A percentile compares a stretch with the other conserved stretches of the same genome.
These are phyloP conservation scores for Hypsizygus ulmarius DNA, from an alignment of 1,284 basidiomycete genomes.

Conservation along the genomic window DNA sequence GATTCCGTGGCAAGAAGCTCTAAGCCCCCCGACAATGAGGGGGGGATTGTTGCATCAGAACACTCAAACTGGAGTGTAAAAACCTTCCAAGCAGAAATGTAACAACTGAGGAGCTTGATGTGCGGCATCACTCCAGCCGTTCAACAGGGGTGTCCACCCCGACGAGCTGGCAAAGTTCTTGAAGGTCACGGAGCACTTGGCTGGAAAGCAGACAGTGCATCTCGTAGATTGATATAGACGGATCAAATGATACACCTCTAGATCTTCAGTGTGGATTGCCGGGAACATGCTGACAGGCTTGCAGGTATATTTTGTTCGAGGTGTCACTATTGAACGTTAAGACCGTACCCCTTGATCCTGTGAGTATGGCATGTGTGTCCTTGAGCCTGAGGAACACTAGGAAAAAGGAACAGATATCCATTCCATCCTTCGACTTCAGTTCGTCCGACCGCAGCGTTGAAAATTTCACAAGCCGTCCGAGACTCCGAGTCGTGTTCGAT, in stretches of 20 bases:
- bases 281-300: background rate
- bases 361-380: no score
- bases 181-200: background rate
- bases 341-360: no score
- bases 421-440: no score
- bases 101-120: no score
- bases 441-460: no score
- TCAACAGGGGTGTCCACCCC: background rate
- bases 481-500: background rate
- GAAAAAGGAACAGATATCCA: no score
- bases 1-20: background rate
- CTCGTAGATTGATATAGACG: constrained; percentile 6
- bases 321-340: no score
- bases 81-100: background rate
- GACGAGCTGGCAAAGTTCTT: background rate
- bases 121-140: background rate
- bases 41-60: background rate
- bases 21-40: background rate
- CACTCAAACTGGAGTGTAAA: background rate
- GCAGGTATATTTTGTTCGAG: background rate
- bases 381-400: no score
- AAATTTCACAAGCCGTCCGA: no score
- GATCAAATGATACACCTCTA: constrained; percentile 7
- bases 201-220: background rate
- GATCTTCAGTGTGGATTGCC: no score